phyloP scores from a whole-genome alignment of 1,284 basidiomycete species.

The Lentinula novae-zelandiae region DNA sequence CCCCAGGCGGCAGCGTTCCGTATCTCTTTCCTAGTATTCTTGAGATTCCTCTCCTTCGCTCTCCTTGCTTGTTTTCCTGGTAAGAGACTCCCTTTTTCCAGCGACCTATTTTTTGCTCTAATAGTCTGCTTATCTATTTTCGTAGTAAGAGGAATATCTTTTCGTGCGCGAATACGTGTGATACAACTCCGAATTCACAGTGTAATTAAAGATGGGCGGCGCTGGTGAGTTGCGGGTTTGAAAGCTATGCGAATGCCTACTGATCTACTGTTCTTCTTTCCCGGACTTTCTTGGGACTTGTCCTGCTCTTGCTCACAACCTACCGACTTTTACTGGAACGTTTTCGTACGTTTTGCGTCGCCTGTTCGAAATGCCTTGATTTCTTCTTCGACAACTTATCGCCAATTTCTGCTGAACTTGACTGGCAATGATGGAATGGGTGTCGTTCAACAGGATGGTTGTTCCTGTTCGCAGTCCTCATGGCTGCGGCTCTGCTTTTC shows the following conservation, averaged over 20 bases:
- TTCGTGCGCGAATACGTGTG: neutral
- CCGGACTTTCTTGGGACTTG: neutral
- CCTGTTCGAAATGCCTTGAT: neutral
- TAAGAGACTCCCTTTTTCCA: neutral
- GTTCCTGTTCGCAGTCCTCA: constrained; percentile 90
- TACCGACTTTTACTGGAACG: neutral
- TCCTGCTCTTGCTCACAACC: neutral
- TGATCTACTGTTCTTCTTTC: neutral
- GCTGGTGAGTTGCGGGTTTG: constrained; percentile 14
- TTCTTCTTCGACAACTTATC: neutral
- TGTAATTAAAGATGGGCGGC: constrained; percentile 17
- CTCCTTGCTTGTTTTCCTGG: neutral
- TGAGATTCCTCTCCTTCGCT: neutral
- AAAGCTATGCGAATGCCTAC: neutral
- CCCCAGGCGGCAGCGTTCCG: neutral
- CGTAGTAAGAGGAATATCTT: neutral
- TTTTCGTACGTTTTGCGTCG: neutral
- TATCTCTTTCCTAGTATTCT: neutral
- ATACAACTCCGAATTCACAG: neutral
- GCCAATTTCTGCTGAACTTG: neutral
- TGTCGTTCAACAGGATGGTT: constrained; percentile 72
- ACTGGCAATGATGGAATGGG: constrained; percentile 13
- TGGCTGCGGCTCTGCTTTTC: constrained; percentile 90
- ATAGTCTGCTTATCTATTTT: neutral
- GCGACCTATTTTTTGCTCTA: neutral